Percentiles rank a stretch among this genome's conserved stretches.
Evolutionary conservation across 352 stramenopile species (phyloP).

Genomic region (Globisporangium iwayamae): DNA sequence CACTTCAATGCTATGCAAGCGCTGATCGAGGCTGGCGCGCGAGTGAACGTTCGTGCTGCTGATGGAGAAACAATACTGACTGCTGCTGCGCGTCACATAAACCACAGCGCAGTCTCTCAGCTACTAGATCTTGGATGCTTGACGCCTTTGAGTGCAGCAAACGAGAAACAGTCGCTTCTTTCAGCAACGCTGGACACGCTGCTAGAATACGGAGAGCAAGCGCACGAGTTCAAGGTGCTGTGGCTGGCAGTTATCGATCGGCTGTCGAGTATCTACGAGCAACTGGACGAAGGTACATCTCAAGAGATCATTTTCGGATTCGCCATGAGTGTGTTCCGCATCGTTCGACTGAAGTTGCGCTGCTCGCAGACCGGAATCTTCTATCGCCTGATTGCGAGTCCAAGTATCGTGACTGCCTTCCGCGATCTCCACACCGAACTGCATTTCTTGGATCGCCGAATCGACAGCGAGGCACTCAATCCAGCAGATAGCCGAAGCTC

Average conservation of each 20-base stretch:
- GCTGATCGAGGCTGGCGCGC: not conserved
- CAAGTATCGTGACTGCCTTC: not conserved
- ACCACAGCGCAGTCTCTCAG: not conserved
- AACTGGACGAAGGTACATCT: not conserved
- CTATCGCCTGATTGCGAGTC: not conserved
- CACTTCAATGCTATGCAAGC: not conserved
- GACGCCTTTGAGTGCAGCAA: too few relatives aligned
- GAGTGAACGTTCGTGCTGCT: not conserved
- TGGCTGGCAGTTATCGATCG: not conserved
- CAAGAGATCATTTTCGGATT: not conserved
- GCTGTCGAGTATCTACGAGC: not conserved
- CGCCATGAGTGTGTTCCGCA: not conserved
- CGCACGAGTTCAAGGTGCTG: conserved; percentile 3
- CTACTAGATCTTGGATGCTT: not conserved
- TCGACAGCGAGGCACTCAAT: not conserved
- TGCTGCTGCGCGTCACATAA: not conserved
- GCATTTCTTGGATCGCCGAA: not conserved
- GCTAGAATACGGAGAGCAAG: not conserved
- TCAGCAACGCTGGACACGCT: not conserved
- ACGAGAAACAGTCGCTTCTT: not conserved
- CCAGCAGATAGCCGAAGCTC: not conserved
- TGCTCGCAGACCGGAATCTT: not conserved
- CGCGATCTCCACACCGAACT: conserved; percentile 3
- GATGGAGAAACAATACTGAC: conserved; percentile 8
- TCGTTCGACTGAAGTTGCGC: not conserved